These are phyloP conservation scores for Myriosclerotinia scirpicola DNA, from an alignment of 2,329 filamentous ascomycete species.

Conservation along the genomic window DNA sequence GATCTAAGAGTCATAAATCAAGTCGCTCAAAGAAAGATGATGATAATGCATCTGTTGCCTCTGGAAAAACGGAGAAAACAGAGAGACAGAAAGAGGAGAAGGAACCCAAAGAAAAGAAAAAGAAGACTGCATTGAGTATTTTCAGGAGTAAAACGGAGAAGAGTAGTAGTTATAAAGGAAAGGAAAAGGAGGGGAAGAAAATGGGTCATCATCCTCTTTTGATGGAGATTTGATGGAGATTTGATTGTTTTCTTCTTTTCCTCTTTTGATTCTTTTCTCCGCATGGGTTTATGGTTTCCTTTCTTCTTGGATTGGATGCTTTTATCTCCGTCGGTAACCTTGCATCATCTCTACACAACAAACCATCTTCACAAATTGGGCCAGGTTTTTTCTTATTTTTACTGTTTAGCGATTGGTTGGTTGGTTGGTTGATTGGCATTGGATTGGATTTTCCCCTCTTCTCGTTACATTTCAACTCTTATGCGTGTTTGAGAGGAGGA, in stretches of 20 bases:
- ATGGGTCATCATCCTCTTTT: slow-evolving; percentile 23
- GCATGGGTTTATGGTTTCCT: not conserved
- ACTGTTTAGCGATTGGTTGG: too few species aligned
- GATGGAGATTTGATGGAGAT: slow-evolving; percentile 8
- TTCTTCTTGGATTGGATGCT: not conserved
- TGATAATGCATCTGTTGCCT: not conserved
- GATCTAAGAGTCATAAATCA: not conserved
- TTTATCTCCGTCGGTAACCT: too few species aligned
- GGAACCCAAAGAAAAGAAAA: slow-evolving; percentile 13
- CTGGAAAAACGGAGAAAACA: not conserved
- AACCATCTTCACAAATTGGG: not conserved
- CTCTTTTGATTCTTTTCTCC: not conserved
- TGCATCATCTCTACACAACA: too few species aligned
- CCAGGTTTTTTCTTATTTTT: too few species aligned
- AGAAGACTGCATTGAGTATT: slow-evolving; percentile 16
- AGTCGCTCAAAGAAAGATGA: slow-evolving; percentile 18
- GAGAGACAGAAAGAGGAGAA: not conserved
- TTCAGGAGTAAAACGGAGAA: slow-evolving; percentile 18
- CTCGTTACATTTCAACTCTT: too few species aligned
- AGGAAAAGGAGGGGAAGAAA: slow-evolving; percentile 20
- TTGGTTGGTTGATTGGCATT: too few species aligned
- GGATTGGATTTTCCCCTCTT: too few species aligned
- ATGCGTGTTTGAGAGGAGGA: too few species aligned
- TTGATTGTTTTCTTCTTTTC: not conserved
- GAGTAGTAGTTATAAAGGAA: slow-evolving; percentile 11